A percentile compares a stretch with the other conserved stretches of the same genome.
Conservation (phyloP, 495 filamentous ascomycete species). For the Clohesyomyces aquaticus region DNA sequence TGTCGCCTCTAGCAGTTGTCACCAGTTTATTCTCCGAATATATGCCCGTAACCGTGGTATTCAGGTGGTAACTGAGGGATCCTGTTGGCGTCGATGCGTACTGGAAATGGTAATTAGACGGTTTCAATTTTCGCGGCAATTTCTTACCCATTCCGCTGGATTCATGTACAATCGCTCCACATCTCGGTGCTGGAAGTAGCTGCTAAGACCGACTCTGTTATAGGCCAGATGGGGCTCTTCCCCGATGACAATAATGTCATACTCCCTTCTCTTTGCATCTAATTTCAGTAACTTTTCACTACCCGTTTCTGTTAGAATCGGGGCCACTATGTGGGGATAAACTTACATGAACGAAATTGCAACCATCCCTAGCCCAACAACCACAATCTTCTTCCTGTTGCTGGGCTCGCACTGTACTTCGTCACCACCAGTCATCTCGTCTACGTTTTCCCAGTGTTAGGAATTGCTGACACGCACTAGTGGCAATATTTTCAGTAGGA, state of each 20-base stretch:
- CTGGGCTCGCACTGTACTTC: slow-evolving; percentile 37
- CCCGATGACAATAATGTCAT: slow-evolving; percentile 85
- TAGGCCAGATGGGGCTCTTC: slow-evolving; percentile 91
- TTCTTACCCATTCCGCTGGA: slow-evolving; percentile 78
- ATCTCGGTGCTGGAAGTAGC: slow-evolving; percentile 86
- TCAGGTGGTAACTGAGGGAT: slow-evolving; percentile 77
- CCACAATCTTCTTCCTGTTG: slow-evolving; percentile 69
- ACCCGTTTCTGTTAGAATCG: neutral
- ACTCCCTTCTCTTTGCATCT: slow-evolving; percentile 74
- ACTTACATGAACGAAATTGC: slow-evolving; percentile 88
- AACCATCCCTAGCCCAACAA: slow-evolving; percentile 94
- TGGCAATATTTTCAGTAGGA: slow-evolving; percentile 6
- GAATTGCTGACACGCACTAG: slow-evolving; percentile 14
- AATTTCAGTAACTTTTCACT: slow-evolving; percentile 90
- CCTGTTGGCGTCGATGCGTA: slow-evolving; percentile 62
- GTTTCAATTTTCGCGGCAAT: neutral
- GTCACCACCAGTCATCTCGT: slow-evolving; percentile 29
- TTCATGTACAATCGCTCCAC: slow-evolving; percentile 92
- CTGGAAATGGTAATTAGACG: slow-evolving; percentile 38
- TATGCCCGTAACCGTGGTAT: slow-evolving; percentile 75
- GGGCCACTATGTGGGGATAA: neutral
- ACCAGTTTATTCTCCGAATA: slow-evolving; percentile 66
- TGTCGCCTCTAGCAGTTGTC: slow-evolving; percentile 68
- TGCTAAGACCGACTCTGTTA: slow-evolving; percentile 91
- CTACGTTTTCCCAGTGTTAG: slow-evolving; percentile 28